These are phyloP conservation scores for Cruciata laevipes DNA, from an alignment of 257 asterid species.

Conservation along the genomic window DNA sequence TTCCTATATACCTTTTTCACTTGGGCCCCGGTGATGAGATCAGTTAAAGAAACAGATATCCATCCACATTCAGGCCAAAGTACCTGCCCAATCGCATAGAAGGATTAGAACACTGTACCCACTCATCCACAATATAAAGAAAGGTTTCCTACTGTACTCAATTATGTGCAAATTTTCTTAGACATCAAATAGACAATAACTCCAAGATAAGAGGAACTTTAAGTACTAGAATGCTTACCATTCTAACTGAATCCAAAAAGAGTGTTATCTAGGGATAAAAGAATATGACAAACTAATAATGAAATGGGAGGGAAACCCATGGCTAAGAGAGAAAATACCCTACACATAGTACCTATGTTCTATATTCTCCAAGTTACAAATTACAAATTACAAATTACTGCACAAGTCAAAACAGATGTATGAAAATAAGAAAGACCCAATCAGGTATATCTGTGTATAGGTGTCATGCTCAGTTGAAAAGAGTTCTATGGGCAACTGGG, in stretches of 20 bases:
- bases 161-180: background rate
- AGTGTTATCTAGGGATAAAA: background rate
- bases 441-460: background rate
- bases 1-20: slow-evolving; percentile 89
- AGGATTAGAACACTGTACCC: background rate
- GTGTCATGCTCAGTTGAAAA: background rate
- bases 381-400: background rate
- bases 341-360: background rate
- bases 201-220: background rate
- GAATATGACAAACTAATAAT: background rate
- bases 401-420: background rate
- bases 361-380: background rate
- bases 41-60: slow-evolving; percentile 98
- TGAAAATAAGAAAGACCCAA: background rate
- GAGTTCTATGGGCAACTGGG: background rate
- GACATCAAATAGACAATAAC: background rate
- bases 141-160: background rate
- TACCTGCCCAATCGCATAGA: slow-evolving; percentile 41
- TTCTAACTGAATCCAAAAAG: background rate
- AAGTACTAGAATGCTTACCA: background rate
- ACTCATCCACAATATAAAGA: background rate
- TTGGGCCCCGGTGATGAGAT: slow-evolving; percentile 77
- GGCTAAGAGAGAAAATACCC: background rate
- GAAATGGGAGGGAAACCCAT: background rate
- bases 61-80: slow-evolving; percentile 99